These are phyloP conservation scores for Nicotiana tomentosiformis DNA, from an alignment of 257 asterid species.

Conservation along the genomic window DNA sequence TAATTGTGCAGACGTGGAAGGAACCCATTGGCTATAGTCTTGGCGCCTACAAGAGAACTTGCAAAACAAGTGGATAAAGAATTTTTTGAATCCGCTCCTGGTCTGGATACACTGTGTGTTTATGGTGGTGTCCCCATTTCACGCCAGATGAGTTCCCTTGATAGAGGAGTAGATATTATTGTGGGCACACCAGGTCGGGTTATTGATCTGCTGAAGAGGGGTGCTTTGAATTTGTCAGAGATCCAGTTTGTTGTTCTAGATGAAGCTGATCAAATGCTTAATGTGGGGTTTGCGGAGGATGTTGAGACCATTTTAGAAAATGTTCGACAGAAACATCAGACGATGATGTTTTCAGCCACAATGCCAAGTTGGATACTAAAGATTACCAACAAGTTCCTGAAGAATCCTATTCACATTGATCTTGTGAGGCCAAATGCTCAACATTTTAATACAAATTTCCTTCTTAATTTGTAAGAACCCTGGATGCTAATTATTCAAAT, in stretches of 20 bases:
- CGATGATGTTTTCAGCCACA: slow-evolving; percentile 97
- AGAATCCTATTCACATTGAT: slow-evolving; percentile 68
- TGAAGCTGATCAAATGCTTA: slow-evolving; percentile 99
- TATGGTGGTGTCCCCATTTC: slow-evolving; percentile 86
- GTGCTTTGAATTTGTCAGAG: slow-evolving; percentile 62
- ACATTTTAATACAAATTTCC: neutral
- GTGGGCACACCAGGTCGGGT: slow-evolving; percentile 96
- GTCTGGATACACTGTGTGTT: slow-evolving; percentile 72
- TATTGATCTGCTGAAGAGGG: slow-evolving; percentile 91
- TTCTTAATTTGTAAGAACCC: neutral
- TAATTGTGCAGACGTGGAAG: slow-evolving; percentile 55
- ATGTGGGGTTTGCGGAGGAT: slow-evolving; percentile 90
- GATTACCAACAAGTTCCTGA: slow-evolving; percentile 75
- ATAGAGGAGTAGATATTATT: slow-evolving; percentile 72
- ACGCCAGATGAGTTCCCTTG: slow-evolving; percentile 81
- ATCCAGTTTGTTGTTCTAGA: slow-evolving; percentile 84
- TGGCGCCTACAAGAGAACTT: slow-evolving; percentile 98
- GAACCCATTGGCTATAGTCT: slow-evolving; percentile 65
- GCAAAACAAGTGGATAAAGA: slow-evolving; percentile 91
- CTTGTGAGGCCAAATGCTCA: slow-evolving; percentile 50
- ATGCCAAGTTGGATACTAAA: slow-evolving; percentile 89
- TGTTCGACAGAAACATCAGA: slow-evolving; percentile 78
- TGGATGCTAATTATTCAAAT: neutral
- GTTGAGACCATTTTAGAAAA: slow-evolving; percentile 78
- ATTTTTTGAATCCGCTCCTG: slow-evolving; percentile 68